Evolutionary conservation across 139 green algal genomes (phyloP), one percentile per base, ranked within the genome.

Genomic region (Edaphochlamys debaryana): DNA sequence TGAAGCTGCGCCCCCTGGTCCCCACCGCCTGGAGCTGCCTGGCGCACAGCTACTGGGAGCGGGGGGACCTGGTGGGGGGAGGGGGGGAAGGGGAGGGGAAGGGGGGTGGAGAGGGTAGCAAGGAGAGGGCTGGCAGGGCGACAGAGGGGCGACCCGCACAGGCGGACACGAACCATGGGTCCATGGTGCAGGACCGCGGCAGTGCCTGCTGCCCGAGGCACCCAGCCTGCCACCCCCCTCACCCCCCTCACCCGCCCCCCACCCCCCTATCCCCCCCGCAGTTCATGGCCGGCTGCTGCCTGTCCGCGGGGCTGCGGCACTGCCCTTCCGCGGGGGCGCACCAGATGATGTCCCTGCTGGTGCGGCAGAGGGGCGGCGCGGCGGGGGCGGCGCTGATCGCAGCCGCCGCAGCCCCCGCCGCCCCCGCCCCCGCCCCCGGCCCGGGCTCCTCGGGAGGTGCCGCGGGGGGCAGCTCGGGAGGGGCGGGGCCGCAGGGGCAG

Each of bases 41-140:
- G 79, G 52, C 79, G 50, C 79, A 85, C 79, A 76, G 79, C 79
- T 77, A 62, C 79, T 85, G 67, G 66, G 79, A 85, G 79, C 50
- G 56, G 38, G 79, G 79, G 13, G 79, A 85, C 27, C 54, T 78
- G 67, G 75, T 81, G 40, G 38, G 73, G 11, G 38, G 32, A 32
- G 69, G 9, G 19, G 22, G 20, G 15, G 22, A 29, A 6, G 54
- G 54, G 67, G 60, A 67, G 23, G 8, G 17, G 63, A 32, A 5
- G 9, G 63, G 63, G n/a, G 22, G 63, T n/a, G 30, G 60, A 27
- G 60, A 27, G 60, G 32, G 20, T 13, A 13, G 60, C 23, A 42
- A 69, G 63, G 63, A 8, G 32, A 32, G 63, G n/a, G 63, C 63
- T 40, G 25, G n/a, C n/a, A n/a, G n/a, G n/a, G n/a, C n/a, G n/a